Conservation (phyloP, 345 rosid genomes). For the Gossypium raimondii region DNA sequence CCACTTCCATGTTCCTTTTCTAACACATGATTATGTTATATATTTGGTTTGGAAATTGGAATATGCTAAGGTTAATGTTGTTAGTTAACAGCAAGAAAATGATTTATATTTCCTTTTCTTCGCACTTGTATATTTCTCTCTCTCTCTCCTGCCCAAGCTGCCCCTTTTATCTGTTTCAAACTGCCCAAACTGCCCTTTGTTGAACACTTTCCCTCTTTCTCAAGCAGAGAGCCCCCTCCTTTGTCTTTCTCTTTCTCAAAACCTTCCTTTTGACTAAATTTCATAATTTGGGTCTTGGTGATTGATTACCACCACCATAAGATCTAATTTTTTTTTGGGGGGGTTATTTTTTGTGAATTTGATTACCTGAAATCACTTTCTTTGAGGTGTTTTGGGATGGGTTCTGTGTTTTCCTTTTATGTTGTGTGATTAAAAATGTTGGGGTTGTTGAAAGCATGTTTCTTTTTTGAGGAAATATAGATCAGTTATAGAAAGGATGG, state of each 20-base stretch:
- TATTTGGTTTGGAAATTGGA: constrained; percentile 17
- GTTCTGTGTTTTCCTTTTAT: neutral
- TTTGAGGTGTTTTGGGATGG: constrained; percentile 17
- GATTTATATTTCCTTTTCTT: neutral
- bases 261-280: constrained; percentile 43
- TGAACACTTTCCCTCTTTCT: constrained; percentile 52
- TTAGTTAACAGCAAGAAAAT: constrained; percentile 13
- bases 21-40: neutral
- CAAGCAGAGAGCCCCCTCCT: constrained; percentile 27
- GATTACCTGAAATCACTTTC: constrained; percentile 14
- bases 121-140: neutral
- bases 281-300: constrained; percentile 32
- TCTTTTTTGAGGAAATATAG: neutral
- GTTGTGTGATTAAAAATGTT: neutral
- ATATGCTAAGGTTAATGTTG: constrained; percentile 40
- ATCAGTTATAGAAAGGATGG: constrained; percentile 28
- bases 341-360: neutral
- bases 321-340: too few species aligned
- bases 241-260: constrained; percentile 10
- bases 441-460: neutral
- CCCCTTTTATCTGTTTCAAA: constrained; percentile 40
- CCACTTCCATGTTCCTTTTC: constrained; percentile 7
- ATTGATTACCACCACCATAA: constrained; percentile 6
- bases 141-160: constrained; percentile 45
- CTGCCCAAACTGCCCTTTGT: constrained; percentile 65